Conservation (phyloP, 257 asterid species). For the Capsicum rhomboideum region DNA sequence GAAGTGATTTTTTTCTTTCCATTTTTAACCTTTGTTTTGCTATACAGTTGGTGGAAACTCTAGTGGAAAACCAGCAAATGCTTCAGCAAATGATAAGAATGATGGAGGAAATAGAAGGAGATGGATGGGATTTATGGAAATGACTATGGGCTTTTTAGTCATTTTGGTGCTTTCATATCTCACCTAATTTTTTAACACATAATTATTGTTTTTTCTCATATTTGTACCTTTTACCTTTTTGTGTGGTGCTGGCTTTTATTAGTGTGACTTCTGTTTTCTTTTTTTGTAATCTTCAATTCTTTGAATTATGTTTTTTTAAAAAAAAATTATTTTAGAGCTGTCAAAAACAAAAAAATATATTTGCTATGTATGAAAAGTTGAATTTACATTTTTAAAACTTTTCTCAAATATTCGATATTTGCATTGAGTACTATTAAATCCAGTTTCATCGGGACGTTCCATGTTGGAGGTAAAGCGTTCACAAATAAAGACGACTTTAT, state of each 20-base stretch:
- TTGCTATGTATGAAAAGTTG: neutral
- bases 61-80: neutral
- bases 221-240: neutral
- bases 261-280: neutral
- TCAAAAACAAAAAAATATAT: neutral
- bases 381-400: neutral
- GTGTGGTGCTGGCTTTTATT: neutral
- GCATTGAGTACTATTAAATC: too few relatives aligned
- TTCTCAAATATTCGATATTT: neutral
- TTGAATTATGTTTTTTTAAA: neutral
- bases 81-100: neutral
- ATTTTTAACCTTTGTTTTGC: neutral
- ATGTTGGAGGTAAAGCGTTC: too few relatives aligned
- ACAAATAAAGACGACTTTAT: too few relatives aligned
- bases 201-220: neutral
- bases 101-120: neutral
- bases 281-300: neutral
- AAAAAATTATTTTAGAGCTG: neutral
- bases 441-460: too few relatives aligned
- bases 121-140: neutral
- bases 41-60: neutral
- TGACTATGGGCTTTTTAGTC: neutral
- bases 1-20: neutral
- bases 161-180: constrained; percentile 15
- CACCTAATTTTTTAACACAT: neutral